phyloP scores from a whole-genome alignment of 192 early-diverging fungal genomes.

The Dispira parvispora region DNA sequence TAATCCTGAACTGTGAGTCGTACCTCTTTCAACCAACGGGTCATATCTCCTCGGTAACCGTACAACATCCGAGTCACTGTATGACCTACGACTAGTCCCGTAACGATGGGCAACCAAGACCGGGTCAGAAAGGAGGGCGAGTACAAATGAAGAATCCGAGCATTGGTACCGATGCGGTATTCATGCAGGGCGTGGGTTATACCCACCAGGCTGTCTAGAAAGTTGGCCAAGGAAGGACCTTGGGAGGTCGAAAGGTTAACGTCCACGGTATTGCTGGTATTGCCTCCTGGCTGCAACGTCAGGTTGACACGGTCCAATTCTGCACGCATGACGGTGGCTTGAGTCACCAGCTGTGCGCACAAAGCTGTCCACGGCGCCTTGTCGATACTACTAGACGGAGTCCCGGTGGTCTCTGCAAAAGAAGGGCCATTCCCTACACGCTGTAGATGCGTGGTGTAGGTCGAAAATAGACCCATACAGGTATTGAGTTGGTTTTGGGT shows the following conservation, averaged over 20 bases:
- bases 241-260: background rate
- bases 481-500: slow-evolving; percentile 38
- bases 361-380: slow-evolving; percentile 9
- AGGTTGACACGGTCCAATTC: slow-evolving; percentile 14
- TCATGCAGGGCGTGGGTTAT: background rate
- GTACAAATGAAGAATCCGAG: background rate
- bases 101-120: slow-evolving; percentile 48
- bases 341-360: slow-evolving; percentile 9
- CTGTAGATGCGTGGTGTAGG: background rate
- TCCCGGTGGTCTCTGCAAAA: background rate
- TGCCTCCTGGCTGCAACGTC: background rate
- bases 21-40: slow-evolving; percentile 27
- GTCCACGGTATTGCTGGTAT: background rate
- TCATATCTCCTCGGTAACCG: slow-evolving; percentile 33
- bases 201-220: background rate
- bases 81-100: slow-evolving; percentile 24
- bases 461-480: slow-evolving; percentile 43
- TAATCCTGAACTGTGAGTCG: slow-evolving; percentile 43
- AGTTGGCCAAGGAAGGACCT: background rate
- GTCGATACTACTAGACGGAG: slow-evolving; percentile 14
- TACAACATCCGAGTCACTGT: slow-evolving; percentile 25
- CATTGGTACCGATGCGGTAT: background rate
- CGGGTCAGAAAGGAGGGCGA: slow-evolving; percentile 26
- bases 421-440: background rate
- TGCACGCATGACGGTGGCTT: background rate